A percentile compares a stretch with the other conserved stretches of the same genome.
These are phyloP conservation scores for Suhomyces kilbournensis DNA, from an alignment of 805 yeast species.

Conservation along the genomic window DNA sequence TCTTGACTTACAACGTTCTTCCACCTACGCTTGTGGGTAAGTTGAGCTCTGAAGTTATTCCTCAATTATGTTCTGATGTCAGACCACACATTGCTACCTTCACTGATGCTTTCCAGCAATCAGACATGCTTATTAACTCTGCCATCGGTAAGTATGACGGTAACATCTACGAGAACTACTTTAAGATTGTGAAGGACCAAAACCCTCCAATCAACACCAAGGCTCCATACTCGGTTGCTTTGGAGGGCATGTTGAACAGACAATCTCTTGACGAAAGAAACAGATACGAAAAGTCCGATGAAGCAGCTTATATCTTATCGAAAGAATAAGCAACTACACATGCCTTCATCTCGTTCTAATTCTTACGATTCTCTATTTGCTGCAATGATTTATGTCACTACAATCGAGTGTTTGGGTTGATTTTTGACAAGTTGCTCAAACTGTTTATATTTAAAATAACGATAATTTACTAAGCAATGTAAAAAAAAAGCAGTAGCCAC, in stretches of 20 bases:
- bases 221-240: conserved; percentile 39
- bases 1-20: conserved; percentile 61
- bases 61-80: conserved; percentile 23
- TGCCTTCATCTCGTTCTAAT: background rate
- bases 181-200: conserved; percentile 30
- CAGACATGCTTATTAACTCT: conserved; percentile 43
- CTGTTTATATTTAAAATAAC: background rate
- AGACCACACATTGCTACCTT: conserved; percentile 71
- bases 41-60: conserved; percentile 45
- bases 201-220: conserved; percentile 34
- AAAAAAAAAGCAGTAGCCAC: too few species aligned
- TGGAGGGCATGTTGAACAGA: conserved; percentile 43
- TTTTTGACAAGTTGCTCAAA: conserved; percentile 1
- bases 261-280: conserved; percentile 33
- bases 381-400: conserved; percentile 1
- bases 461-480: background rate
- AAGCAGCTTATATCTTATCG: conserved; percentile 31
- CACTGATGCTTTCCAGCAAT: conserved; percentile 44
- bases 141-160: conserved; percentile 43
- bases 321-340: conserved; percentile 11
- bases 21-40: conserved; percentile 46
- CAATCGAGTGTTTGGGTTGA: background rate
- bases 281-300: conserved; percentile 35
- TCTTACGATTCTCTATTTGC: background rate
- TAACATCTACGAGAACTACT: conserved; percentile 43